Evolutionary conservation across 306 rosid genomes (phyloP).

Genomic region (Abrus pulchellus): DNA sequence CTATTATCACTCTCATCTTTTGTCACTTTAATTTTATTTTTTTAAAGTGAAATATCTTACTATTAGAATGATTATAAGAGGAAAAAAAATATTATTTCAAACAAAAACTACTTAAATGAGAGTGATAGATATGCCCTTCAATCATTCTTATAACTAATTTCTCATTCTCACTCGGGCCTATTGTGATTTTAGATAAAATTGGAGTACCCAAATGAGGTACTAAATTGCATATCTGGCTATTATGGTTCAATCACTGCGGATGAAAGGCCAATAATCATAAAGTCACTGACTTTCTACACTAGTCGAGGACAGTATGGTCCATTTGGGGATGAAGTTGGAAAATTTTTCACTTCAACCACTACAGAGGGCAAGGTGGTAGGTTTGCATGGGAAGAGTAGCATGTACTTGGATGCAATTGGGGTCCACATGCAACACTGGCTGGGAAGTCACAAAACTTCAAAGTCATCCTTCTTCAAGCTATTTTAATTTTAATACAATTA

Average conservation of each 20-base stretch:
- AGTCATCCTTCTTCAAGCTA: constrained; percentile 68
- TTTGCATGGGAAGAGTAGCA: constrained; percentile 85
- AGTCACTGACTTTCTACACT: constrained; percentile 75
- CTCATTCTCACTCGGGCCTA: background rate
- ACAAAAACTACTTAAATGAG: no score
- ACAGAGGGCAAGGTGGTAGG: constrained; percentile 95
- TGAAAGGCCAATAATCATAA: constrained; percentile 62
- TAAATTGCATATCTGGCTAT: constrained; percentile 80
- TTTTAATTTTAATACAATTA: constrained; percentile 53
- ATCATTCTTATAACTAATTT: background rate
- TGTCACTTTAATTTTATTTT: no score
- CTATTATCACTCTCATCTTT: no score
- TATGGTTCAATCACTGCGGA: constrained; percentile 62
- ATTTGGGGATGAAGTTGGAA: constrained; percentile 85
- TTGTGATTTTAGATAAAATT: constrained; percentile 68
- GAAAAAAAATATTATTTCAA: no score
- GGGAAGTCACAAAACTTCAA: constrained; percentile 71
- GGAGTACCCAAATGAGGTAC: constrained; percentile 88
- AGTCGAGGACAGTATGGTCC: constrained; percentile 94
- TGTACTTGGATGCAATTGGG: constrained; percentile 91
- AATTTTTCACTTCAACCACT: constrained; percentile 86
- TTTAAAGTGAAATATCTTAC: no score
- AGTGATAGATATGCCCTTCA: no score
- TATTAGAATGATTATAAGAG: no score
- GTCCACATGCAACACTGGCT: constrained; percentile 98